Conservation (phyloP, 164 flowering plant species). For the Paratinospora sagittata region DNA sequence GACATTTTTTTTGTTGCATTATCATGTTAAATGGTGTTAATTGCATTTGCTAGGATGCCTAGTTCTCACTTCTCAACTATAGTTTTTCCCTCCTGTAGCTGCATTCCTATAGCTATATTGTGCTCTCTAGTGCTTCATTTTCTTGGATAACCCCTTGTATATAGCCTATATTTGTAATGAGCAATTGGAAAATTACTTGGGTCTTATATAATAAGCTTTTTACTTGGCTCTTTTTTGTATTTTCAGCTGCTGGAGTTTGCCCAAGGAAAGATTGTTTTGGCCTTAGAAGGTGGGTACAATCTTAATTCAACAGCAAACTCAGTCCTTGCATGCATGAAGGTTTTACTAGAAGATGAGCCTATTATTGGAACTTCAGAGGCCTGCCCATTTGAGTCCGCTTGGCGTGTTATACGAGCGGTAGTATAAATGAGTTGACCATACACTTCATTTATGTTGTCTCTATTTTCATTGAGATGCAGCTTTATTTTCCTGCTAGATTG, state of each 20-base stretch:
- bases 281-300: slow-evolving; percentile 96
- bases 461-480: slow-evolving; percentile 2
- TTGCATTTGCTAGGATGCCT: not conserved
- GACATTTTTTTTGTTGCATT: not conserved
- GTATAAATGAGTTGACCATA: not conserved
- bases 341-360: slow-evolving; percentile 55
- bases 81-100: not conserved
- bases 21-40: not conserved
- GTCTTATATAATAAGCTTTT: not conserved
- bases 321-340: slow-evolving; percentile 71
- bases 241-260: slow-evolving; percentile 85
- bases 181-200: not conserved
- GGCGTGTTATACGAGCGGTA: slow-evolving; percentile 86
- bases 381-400: slow-evolving; percentile 88
- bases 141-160: not conserved
- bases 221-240: slow-evolving; percentile 1
- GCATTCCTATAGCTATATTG: not conserved
- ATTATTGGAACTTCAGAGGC: slow-evolving; percentile 45
- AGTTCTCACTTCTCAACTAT: not conserved
- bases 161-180: not conserved
- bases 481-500: not conserved
- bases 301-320: slow-evolving; percentile 79
- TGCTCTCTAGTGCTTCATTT: not conserved
- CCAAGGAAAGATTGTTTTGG: slow-evolving; percentile 71
- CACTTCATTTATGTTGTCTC: not conserved